Percentiles rank a stretch among this genome's conserved stretches.
Conservation (phyloP, 2,329 filamentous ascomycete genomes). For the Fusarium oligoseptatum region DNA sequence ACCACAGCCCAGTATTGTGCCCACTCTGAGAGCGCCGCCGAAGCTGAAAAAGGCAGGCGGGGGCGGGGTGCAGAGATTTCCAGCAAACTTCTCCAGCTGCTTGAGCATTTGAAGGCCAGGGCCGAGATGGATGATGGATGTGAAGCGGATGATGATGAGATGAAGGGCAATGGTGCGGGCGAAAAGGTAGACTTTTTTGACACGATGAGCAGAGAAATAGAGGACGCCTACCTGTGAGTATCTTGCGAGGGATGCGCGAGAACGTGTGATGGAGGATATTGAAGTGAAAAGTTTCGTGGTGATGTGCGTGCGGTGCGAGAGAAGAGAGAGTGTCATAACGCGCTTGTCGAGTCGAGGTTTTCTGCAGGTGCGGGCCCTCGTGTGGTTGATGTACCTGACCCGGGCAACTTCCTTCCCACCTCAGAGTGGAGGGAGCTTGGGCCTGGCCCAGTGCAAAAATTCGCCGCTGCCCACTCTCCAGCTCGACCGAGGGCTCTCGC, state of each 20-base stretch:
- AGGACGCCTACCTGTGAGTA: constrained; percentile 19
- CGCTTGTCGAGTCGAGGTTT: constrained; percentile 44
- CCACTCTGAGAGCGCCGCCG: constrained; percentile 31
- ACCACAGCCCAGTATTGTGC: constrained; percentile 13
- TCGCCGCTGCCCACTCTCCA: constrained; percentile 4
- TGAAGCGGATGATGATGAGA: not conserved
- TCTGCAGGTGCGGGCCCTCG: constrained; percentile 42
- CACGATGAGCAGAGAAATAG: not conserved
- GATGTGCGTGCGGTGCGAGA: constrained; percentile 23
- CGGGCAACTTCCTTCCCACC: not conserved
- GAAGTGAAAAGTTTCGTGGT: constrained; percentile 36
- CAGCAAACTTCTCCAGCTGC: constrained; percentile 34
- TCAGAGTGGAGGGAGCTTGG: constrained; percentile 11
- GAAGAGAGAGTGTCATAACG: constrained; percentile 33
- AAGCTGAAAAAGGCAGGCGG: constrained; percentile 46
- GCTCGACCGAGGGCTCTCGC: constrained; percentile 23
- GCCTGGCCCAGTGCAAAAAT: constrained; percentile 21
- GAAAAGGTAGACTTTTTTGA: not conserved
- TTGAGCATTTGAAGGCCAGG: constrained; percentile 18
- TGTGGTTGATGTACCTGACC: constrained; percentile 33
- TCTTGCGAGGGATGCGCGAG: constrained; percentile 20
- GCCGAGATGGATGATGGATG: constrained; percentile 3
- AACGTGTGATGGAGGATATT: constrained; percentile 20
- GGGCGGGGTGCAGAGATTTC: constrained; percentile 51
- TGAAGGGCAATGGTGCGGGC: not conserved